These are phyloP conservation scores for Paracoccidioides lutzii DNA, from an alignment of 2,329 filamentous ascomycete genomes.

Conservation along the genomic window DNA sequence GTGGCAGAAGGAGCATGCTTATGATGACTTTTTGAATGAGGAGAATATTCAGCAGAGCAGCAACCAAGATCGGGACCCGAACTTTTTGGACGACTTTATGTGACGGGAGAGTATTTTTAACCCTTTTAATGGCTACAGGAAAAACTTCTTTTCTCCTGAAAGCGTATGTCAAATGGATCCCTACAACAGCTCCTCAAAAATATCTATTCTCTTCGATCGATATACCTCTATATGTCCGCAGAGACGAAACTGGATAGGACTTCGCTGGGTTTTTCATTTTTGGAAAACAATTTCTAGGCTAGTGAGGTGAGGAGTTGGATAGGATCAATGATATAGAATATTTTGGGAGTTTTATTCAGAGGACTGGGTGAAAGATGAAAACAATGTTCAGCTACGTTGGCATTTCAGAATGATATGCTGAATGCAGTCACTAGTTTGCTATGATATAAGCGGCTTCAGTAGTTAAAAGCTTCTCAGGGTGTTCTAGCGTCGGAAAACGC, in stretches of 20 bases:
- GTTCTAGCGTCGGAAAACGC: too few relatives aligned
- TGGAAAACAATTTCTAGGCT: too few relatives aligned
- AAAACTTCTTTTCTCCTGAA: neutral
- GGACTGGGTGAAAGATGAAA: neutral
- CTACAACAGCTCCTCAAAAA: too few relatives aligned
- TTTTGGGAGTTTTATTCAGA: neutral
- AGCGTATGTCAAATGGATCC: neutral
- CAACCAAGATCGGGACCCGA: slow-evolving; percentile 69
- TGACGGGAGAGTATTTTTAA: slow-evolving; percentile 25
- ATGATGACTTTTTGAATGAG: slow-evolving; percentile 80
- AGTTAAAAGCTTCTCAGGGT: too few relatives aligned
- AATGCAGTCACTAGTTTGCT: neutral
- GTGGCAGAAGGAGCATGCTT: slow-evolving; percentile 94
- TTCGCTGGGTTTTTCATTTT: neutral
- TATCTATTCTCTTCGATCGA: too few relatives aligned
- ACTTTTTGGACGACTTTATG: slow-evolving; percentile 88
- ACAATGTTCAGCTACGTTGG: neutral
- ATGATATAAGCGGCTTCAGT: too few relatives aligned
- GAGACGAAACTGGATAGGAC: neutral
- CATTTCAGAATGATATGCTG: neutral
- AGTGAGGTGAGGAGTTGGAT: neutral
- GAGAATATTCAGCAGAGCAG: slow-evolving; percentile 64
- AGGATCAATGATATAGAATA: neutral
- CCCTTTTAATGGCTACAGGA: neutral
- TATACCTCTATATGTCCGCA: too few relatives aligned